Conservation (phyloP, 129 eudicot species). For the Chrysanthemum makinoi region DNA sequence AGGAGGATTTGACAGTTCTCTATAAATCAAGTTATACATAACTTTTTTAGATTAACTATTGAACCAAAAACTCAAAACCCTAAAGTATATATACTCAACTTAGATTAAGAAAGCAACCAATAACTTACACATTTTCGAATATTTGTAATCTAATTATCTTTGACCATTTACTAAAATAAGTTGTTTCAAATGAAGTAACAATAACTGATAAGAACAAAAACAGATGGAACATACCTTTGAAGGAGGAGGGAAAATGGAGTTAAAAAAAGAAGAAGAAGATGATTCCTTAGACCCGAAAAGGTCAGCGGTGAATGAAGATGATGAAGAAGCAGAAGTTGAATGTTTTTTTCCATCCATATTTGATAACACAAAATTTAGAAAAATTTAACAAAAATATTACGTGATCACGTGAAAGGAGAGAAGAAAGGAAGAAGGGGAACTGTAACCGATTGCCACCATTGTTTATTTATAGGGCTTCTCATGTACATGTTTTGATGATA, state of each 20-base stretch:
- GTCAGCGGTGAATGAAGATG: constrained; percentile 54
- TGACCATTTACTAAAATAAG: too few relatives aligned
- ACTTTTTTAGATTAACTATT: too few relatives aligned
- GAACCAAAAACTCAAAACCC: too few relatives aligned
- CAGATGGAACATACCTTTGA: constrained; percentile 38
- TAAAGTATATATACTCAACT: too few relatives aligned
- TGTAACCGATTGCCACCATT: constrained; percentile 16
- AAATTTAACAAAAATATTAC: constrained; percentile 11
- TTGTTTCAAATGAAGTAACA: too few relatives aligned
- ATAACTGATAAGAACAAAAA: background rate
- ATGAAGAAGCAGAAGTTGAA: constrained; percentile 39
- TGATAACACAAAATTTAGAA: constrained; percentile 3
- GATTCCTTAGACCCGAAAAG: constrained; percentile 67
- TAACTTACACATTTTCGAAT: too few relatives aligned
- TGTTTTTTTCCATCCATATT: constrained; percentile 49
- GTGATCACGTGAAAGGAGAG: constrained; percentile 35
- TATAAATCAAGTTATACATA: too few relatives aligned
- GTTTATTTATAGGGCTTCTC: constrained; percentile 15
- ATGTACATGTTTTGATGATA: constrained; percentile 5
- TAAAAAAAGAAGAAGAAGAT: constrained; percentile 46
- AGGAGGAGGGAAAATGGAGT: constrained; percentile 57
- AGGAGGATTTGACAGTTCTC: too few relatives aligned
- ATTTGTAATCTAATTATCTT: too few relatives aligned
- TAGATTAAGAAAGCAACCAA: too few relatives aligned
- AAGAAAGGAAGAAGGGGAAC: constrained; percentile 19